phyloP scores from a whole-genome alignment of 1,284 basidiomycete species.

The Cryptococcus amylolentus region DNA sequence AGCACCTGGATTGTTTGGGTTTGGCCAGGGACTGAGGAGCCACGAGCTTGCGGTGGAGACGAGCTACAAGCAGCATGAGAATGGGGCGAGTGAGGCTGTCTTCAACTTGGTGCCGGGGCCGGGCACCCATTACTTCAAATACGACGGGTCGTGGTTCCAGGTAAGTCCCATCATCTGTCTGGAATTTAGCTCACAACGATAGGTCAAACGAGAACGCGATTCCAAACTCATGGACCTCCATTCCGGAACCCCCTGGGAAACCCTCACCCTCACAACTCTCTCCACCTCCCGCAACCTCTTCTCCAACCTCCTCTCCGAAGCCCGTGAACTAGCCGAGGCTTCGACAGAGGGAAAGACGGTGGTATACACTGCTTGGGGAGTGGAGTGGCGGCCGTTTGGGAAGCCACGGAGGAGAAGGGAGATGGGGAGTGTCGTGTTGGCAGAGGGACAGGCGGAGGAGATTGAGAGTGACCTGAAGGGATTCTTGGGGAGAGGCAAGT shows the following conservation, averaged over 20 bases:
- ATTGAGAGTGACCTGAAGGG: slow-evolving; percentile 75
- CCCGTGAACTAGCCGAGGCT: slow-evolving; percentile 77
- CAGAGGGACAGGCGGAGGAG: slow-evolving; percentile 70
- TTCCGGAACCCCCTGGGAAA: slow-evolving; percentile 95
- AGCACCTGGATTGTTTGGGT: slow-evolving; percentile 10
- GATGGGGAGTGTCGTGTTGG: slow-evolving; percentile 86
- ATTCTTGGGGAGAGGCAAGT: slow-evolving; percentile 79
- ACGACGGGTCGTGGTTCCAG: slow-evolving; percentile 83
- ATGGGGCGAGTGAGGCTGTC: slow-evolving; percentile 77
- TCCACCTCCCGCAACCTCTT: slow-evolving; percentile 80
- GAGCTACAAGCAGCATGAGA: slow-evolving; percentile 76
- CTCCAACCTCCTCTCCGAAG: slow-evolving; percentile 75
- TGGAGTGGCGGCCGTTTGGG: slow-evolving; percentile 95
- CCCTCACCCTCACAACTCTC: slow-evolving; percentile 88
- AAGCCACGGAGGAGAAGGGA: slow-evolving; percentile 84
- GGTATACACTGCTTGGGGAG: slow-evolving; percentile 93
- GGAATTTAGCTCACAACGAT: not conserved
- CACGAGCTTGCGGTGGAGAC: slow-evolving; percentile 97
- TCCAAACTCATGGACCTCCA: slow-evolving; percentile 84
- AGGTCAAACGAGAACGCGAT: slow-evolving; percentile 92
- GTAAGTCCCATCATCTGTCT: slow-evolving; percentile 51
- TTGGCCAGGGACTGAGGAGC: slow-evolving; percentile 59
- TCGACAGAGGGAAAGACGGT: slow-evolving; percentile 92
- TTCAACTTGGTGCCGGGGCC: slow-evolving; percentile 95
- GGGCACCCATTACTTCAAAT: slow-evolving; percentile 89